A percentile compares a stretch with the other conserved stretches of the same genome.
These are phyloP conservation scores for Chrysoporthe puriensis DNA, from an alignment of 2,329 filamentous ascomycete genomes.

Conservation along the genomic window DNA sequence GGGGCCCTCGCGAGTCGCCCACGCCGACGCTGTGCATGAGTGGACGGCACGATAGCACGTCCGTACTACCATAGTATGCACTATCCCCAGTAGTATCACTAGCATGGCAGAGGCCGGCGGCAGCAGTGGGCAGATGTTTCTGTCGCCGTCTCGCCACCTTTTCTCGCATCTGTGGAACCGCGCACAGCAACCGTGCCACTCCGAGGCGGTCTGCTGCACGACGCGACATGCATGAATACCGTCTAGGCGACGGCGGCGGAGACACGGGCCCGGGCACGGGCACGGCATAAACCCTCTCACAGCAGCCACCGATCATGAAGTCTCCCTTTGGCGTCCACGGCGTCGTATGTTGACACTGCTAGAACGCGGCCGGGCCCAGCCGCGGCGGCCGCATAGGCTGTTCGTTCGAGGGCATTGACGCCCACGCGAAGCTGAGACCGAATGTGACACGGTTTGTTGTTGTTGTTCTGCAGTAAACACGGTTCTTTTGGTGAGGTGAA, in stretches of 20 bases:
- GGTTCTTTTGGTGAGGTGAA: not conserved
- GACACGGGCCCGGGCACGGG: not conserved
- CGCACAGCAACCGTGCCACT: not conserved
- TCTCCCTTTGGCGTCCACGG: not conserved
- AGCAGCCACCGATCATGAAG: not conserved
- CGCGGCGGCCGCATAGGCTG: not conserved
- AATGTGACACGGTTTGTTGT: not conserved
- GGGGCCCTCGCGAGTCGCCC: constrained; percentile 1
- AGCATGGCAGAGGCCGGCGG: not conserved
- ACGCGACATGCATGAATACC: constrained; percentile 10
- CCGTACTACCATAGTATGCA: too few relatives aligned
- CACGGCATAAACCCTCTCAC: not conserved
- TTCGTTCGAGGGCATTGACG: not conserved
- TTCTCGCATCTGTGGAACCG: not conserved
- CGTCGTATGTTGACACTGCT: constrained; percentile 1
- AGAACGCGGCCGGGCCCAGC: constrained; percentile 1
- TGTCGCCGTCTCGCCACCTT: constrained; percentile 13
- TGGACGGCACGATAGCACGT: not conserved
- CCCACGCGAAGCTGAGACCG: not conserved
- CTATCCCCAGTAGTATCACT: not conserved
- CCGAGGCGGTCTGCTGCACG: constrained; percentile 14
- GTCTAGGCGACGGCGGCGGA: not conserved
- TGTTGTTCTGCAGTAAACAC: not conserved
- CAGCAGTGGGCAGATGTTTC: constrained; percentile 10
- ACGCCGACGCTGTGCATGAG: not conserved